phyloP scores from a whole-genome alignment of 2,329 filamentous ascomycete species.

The Alternaria brassicicola region DNA sequence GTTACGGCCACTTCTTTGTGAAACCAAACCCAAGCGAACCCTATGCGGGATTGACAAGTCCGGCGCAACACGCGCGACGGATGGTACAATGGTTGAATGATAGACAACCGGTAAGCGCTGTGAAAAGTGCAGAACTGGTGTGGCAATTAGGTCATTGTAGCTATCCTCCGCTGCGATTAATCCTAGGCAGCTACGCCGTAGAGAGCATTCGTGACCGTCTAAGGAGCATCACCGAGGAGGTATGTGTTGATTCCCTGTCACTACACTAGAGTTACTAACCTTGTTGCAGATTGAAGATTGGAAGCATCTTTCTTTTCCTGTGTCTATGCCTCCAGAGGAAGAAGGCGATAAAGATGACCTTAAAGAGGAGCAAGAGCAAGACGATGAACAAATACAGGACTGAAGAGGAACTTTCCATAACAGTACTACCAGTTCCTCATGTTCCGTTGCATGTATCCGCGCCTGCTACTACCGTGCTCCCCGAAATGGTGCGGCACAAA shows the following conservation, averaged over 20 bases:
- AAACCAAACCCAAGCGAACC: conserved; percentile 78
- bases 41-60: conserved; percentile 77
- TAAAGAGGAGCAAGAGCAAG: conserved; percentile 28
- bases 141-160: conserved; percentile 94
- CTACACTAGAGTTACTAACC: neutral
- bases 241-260: conserved; percentile 47
- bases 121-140: conserved; percentile 90
- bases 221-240: conserved; percentile 89
- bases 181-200: conserved; percentile 93
- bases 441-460: neutral
- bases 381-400: conserved; percentile 35
- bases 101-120: conserved; percentile 87
- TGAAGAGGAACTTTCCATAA: conserved; percentile 8
- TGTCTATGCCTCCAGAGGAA: conserved; percentile 28
- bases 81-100: conserved; percentile 96
- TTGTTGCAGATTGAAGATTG: conserved; percentile 33
- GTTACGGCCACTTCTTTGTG: conserved; percentile 91
- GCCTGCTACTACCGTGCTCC: neutral
- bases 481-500: neutral
- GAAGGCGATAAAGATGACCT: conserved; percentile 20
- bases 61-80: conserved; percentile 84
- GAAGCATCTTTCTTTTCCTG: conserved; percentile 35
- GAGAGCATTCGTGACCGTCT: conserved; percentile 92
- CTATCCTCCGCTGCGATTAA: conserved; percentile 84
- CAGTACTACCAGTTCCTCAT: neutral